Evolutionary conservation across 768 basidiomycete genomes (phyloP), one percentile per base, ranked within the genome.

Genomic region (Kwoniella heveanensis): DNA sequence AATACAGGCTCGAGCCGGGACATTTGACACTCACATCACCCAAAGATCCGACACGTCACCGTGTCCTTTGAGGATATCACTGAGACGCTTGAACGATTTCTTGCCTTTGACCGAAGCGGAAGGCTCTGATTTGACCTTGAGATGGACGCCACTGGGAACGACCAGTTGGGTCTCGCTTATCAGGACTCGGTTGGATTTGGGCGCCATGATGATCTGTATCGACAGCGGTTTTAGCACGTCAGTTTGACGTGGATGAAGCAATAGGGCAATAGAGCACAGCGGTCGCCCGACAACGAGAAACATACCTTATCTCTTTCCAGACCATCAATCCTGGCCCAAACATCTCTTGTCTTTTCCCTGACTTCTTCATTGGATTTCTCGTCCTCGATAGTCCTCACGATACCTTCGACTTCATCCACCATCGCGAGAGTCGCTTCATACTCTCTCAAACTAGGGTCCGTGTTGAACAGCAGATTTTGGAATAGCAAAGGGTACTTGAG

Each of bases 341-440:
- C 89, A 78, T 99, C 95, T 15, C 95, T 84, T 2, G 94, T 96
- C 83, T 89, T 90, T 81, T 96, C 92, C 30, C 95, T 87, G 77
- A 95, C 92, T 77, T 98, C 95, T 80, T 92, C 91, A 77, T 90
- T 89, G 59, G 92, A 90, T 83, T 98, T 98, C 83, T 99, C 93
- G 72, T 97, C 95, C 79, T 99, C 95, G 60, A 99, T 97, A 65
- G 90, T 91, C 49, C 95, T 85, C 52, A 99, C 95, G 72, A 98
- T 95, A 21, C 85, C 88, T 81, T 99, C 96, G 7, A 99, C 91
- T 79, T 98, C 93, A 21, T 92, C 91, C 0, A 97, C 93, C 91
- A 98, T 95, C 77, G 89, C 88, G 46, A 95, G 83, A 13, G 94
- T 96, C 26, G 77, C 75, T 79, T 99, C 96, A 76, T 96, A 99